Base-by-base conservation (phyloP, 1,284 basidiomycete genomes). In the Ceratobasidium sp. region DNA sequence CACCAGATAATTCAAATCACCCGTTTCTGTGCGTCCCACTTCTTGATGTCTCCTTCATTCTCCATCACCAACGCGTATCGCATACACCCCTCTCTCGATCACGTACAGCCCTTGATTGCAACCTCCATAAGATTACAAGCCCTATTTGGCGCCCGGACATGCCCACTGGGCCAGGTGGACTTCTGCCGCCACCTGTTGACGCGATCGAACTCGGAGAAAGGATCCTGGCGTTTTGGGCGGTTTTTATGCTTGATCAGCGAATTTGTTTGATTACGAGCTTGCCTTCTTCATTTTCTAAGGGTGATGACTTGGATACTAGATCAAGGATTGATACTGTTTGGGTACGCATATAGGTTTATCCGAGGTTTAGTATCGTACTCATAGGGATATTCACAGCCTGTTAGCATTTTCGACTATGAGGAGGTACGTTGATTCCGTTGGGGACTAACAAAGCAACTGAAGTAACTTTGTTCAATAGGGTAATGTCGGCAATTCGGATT, bases 171-270 rank as follows among this genome's bases (percentile, higher is more conserved):
- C 71, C 88, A 56, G 66, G 63, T 42, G 63, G 77, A 23, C 76
- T 82, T 23, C 85, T 91, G 61, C 89, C 90, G 51, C 90, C 91
- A 1, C 85, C 89, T 0, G 89, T 88, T 81, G 89, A 89, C 80
- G 85, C 88, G 1, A 83, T 90, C 51, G 89, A 90, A 79, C 89
- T 90, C 66, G 91, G 90, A 73, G 91, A 93, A 82, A 87, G 91
- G 49, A 90, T 92, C 69, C 84, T 90, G 39, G 88, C 91, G 0
- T 94, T 94, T 80, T 94, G 92, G 92, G 89, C 91, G 81, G 91
- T 92, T 44, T 63, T 90, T 83, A 88, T 89, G 78, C 84, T 93
- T 79, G 92, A 94, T 83, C 88, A 89, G 44, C 88, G 88, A 39
- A 93, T 91, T 91, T 90, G 91, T 33, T 88, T 89, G 2, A 87